Percentiles rank a stretch among this genome's conserved stretches.
Conservation (phyloP, 306 rosid species). For the Medicago lupulina region DNA sequence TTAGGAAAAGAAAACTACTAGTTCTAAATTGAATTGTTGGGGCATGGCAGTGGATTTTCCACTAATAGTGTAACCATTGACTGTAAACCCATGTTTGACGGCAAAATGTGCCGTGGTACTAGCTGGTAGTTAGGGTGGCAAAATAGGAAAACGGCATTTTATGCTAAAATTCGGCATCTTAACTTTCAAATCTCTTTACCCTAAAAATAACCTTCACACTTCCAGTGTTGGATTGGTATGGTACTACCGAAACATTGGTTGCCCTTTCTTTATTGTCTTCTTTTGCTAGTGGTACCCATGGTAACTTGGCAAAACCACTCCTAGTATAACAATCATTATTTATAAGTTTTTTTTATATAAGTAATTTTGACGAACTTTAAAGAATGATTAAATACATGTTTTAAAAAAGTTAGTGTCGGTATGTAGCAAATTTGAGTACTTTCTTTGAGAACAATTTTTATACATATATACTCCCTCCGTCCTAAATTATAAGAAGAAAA, state of each 20-base stretch:
- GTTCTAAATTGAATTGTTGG: neutral
- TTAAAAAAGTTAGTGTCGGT: too few relatives aligned
- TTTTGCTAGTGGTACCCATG: neutral
- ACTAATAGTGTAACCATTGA: neutral
- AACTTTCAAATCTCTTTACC: neutral
- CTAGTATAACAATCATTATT: too few relatives aligned
- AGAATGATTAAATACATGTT: too few relatives aligned
- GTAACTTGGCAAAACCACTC: neutral
- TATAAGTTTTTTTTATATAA: too few relatives aligned
- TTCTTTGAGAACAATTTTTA: too few relatives aligned
- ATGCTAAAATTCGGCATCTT: neutral
- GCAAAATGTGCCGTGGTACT: neutral
- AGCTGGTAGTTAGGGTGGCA: neutral
- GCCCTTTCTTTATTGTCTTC: conserved; percentile 3
- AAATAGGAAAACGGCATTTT: neutral
- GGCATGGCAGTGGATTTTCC: neutral
- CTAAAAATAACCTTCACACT: neutral
- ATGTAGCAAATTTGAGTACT: too few relatives aligned
- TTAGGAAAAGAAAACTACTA: too few relatives aligned
- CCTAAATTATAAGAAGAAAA: too few relatives aligned
- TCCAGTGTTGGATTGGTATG: neutral
- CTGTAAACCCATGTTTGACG: neutral
- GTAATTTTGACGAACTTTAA: too few relatives aligned
- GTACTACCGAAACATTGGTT: neutral
- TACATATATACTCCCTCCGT: too few relatives aligned